Base-by-base conservation (phyloP, 768 basidiomycete genomes). In the Amanita exitialis region DNA sequence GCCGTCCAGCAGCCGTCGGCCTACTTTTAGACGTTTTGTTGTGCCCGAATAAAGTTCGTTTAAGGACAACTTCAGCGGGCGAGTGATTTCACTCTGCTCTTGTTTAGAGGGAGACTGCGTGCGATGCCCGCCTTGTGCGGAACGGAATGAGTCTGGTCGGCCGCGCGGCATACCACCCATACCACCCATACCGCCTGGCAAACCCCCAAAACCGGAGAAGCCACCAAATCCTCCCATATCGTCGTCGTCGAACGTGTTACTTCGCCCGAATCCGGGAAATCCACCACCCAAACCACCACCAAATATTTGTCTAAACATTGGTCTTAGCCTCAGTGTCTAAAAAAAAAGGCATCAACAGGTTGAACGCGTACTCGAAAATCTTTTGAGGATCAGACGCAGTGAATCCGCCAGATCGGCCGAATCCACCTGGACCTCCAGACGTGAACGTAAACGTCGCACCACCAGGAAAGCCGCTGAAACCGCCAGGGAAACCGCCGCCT, bases 1-100 rank as follows among this genome's bases (percentile, higher is more conserved):
- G 1, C 94, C 90, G 47, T 77, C 72, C n/a, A 83, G 65, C 41
- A 85, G 67, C 57, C 78, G 77, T 47, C 93, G 81, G 6, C 83
- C 82, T 51, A 98, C 80, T 64, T 91, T 93, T 47, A 99, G 77
- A 59, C 81, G 89, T 66, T 97, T 99, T 21, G 82, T 82, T 1
- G 83, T 72, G 9, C 96, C 96, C 42, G 70, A 73, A 67, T 87
- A 93, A 13, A 99, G 78, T 32, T 97, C 93, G 56, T 90, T 79
- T 4, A 98, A 73, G 0, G 90, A 78, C 18, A 96, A 71, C 59
- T 89, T 89, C 58, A 96, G 79, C 0, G 92, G 90, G 35, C 84
- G 82, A 15, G 74, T 79, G 63, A 93, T 82, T 62, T 95, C 84
- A 6, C 72, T 67, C 9, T 74, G 67, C 37, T 67, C 69, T 35